Conservation (phyloP, 176 grass and related monocot genomes). For the Alopecurus myosuroides region DNA sequence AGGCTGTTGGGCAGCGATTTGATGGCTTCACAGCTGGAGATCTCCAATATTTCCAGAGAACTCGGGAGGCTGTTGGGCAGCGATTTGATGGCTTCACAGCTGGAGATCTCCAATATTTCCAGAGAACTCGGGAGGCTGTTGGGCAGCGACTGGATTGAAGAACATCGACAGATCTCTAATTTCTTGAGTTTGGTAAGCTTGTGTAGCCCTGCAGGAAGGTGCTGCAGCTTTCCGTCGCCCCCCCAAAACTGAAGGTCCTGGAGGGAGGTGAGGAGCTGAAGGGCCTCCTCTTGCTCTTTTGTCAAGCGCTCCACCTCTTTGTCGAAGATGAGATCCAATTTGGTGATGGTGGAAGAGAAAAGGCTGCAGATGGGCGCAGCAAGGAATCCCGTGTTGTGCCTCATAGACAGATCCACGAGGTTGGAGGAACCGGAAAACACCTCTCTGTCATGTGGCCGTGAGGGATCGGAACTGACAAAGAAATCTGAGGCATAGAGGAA, state of each 20-base stretch:
- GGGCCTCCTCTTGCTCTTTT: not conserved
- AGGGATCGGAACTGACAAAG: not conserved
- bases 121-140: not conserved
- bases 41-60: not conserved
- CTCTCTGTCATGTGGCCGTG: not conserved
- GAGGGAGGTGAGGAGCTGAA: not conserved
- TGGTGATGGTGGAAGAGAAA: not conserved
- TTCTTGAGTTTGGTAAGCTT: not conserved
- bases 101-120: not conserved
- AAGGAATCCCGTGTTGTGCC: not conserved
- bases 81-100: rapidly evolving
- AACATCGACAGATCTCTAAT: rapidly evolving
- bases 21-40: rapidly evolving
- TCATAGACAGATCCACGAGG: not conserved
- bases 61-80: not conserved
- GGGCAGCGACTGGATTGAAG: not conserved
- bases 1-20: not conserved
- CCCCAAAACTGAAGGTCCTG: rapidly evolving
- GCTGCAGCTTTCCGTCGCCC: not conserved
- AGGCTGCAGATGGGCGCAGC: not conserved
- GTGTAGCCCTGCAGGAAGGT: not conserved
- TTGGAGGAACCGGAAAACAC: not conserved
- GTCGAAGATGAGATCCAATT: not conserved
- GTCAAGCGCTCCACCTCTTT: not conserved
- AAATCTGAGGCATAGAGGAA: rapidly evolving